Base-by-base conservation (phyloP, 108 stramenopile species). In the Nitzschia sp. region DNA sequence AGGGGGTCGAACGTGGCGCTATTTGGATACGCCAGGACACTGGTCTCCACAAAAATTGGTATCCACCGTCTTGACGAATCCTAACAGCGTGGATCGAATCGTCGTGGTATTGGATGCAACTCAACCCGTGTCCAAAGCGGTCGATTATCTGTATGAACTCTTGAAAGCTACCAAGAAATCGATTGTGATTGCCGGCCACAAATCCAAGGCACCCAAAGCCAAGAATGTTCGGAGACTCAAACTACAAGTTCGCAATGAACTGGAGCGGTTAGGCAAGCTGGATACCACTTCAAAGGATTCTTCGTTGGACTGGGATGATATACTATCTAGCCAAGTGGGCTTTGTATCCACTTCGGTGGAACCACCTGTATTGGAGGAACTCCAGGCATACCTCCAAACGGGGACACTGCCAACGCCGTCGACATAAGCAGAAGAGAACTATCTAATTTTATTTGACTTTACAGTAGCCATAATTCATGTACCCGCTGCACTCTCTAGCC, bases 1-100 rank as follows among this genome's bases (percentile, higher is more conserved):
- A 11, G 13, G 9, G 11, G 28, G 11, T 42, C 25, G 31, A 11
- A 53, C 32, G 3, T 73, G 81, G 64, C 71, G 87, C 11, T 68
- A 82, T 46, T 64, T 93, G 46, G 92, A 93, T 64, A 86, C 79
- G 57, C 92, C 92, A 15, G 92, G 92, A 17, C 83, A 88, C 76
- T 68, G 66, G 67, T 46, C 64, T 6, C 49, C 74, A 1, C 46
- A 54, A 27, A 66, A 76, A 28, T n/a, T 60, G 13, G 18, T 66
- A 28, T 8, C 46, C 1, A 55, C 54, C 1, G 47, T 81, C 35
- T 35, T 57, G 48, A 31, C 57, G 33, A 36, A 17, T 23, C 21
- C 30, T 17, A 32, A 55, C 25, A 53, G 21, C 24, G n/a, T 60
- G 0, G 24, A 54, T 29, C 74, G 82, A 17, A 54, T 83, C 32